phyloP scores from a whole-genome alignment of 768 basidiomycete genomes.

The Gloeopeniophorella convolvens region DNA sequence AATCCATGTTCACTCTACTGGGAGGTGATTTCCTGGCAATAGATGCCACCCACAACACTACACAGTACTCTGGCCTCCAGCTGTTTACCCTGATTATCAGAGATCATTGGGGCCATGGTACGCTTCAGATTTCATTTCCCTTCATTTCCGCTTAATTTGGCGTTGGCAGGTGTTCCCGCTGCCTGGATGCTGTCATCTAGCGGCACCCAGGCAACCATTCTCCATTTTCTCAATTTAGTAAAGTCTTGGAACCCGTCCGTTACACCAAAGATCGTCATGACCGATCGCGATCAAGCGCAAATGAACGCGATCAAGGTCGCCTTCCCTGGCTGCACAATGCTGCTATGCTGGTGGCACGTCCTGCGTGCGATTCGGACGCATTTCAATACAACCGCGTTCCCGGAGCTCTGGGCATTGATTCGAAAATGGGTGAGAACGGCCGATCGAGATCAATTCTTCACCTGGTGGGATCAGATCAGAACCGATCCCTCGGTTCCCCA shows the following conservation, averaged over 20 bases:
- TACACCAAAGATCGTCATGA: neutral
- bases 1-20: neutral
- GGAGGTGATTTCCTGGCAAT: neutral
- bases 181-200: too few species aligned
- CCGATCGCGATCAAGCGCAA: conserved; percentile 1
- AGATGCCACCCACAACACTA: too few species aligned
- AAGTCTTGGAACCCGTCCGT: neutral
- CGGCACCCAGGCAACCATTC: neutral
- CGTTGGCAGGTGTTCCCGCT: neutral
- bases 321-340: neutral
- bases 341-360: conserved; percentile 6
- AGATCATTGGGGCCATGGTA: conserved; percentile 5
- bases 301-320: conserved; percentile 1
- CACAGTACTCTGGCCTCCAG: neutral
- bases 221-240: neutral
- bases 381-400: neutral
- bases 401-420: neutral
- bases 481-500: neutral
- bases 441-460: neutral
- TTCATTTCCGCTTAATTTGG: neutral
- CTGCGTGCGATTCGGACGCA: neutral
- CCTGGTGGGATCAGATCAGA: neutral
- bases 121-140: neutral
- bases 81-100: neutral
- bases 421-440: neutral